Conservation (phyloP, 2,329 filamentous ascomycete species). For the Verticillium dahliae region DNA sequence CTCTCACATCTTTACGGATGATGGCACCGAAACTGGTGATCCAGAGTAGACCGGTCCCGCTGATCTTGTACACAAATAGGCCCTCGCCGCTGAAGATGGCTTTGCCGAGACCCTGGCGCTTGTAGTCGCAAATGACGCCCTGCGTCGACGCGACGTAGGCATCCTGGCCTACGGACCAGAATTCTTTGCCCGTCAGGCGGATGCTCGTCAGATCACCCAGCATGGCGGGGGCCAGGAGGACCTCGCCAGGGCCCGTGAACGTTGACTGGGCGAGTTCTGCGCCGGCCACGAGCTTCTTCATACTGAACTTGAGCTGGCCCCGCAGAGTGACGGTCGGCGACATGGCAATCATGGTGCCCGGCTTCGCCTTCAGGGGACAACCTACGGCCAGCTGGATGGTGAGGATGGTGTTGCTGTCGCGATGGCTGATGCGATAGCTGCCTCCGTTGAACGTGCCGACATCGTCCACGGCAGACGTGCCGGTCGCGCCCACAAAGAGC, state of each 20-base stretch:
- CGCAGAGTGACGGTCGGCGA: slow-evolving; percentile 78
- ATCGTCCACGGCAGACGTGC: slow-evolving; percentile 61
- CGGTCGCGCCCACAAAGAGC: slow-evolving; percentile 56
- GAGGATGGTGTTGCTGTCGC: slow-evolving; percentile 83
- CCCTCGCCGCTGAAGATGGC: slow-evolving; percentile 94
- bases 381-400: slow-evolving; percentile 87
- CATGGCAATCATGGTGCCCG: slow-evolving; percentile 93
- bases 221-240: slow-evolving; percentile 72
- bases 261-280: slow-evolving; percentile 73
- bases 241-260: slow-evolving; percentile 84
- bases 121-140: slow-evolving; percentile 81
- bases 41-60: slow-evolving; percentile 77
- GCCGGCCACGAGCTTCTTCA: slow-evolving; percentile 85
- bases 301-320: slow-evolving; percentile 74
- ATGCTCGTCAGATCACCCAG: slow-evolving; percentile 84
- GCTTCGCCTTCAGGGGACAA: slow-evolving; percentile 74
- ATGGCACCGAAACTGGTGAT: slow-evolving; percentile 92
- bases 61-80: slow-evolving; percentile 82
- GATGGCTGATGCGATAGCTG: slow-evolving; percentile 86
- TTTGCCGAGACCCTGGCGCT: slow-evolving; percentile 79
- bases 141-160: slow-evolving; percentile 81
- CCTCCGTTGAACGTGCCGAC: slow-evolving; percentile 97
- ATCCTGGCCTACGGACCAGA: slow-evolving; percentile 83
- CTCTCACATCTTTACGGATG: slow-evolving; percentile 75
- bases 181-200: slow-evolving; percentile 61